Evolutionary conservation across 139 green algal genomes (phyloP), one percentile per base, ranked within the genome.

Genomic region (Tetratostichococcus sp.): DNA sequence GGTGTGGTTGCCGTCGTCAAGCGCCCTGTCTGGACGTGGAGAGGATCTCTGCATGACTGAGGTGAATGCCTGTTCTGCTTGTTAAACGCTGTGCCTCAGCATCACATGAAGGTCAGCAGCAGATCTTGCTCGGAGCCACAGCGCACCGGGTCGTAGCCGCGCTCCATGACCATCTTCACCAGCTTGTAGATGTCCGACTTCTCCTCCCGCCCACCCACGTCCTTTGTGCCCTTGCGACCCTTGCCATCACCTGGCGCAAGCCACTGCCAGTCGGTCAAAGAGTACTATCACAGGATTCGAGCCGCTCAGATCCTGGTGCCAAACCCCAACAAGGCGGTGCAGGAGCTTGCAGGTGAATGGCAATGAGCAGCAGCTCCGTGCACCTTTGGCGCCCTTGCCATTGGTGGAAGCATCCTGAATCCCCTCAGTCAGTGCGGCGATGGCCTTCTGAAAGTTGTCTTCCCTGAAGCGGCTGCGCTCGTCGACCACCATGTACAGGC

Each of bases 111-210:
- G 6, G 11, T 6, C 39, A 50, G 39, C 6, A 11, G 39, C 39
- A 62, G 50, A 26, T 30, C 0, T 33, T 16, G 32, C n/a, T n/a
- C n/a, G n/a, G n/a, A n/a, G n/a, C n/a, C n/a, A n/a, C n/a, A n/a
- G n/a, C n/a, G n/a, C n/a, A 85, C 80, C 6, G 94, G 94, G 80
- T 98, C 92, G 66, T 90, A 97, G 80, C 92, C 87, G 4, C 89
- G 74, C 65, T 91, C 79, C 77, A 96, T 91, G 35, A 97, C 84
- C 92, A 97, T 98, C 32, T 82, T 81, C 59, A 97, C 89, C 35
- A 98, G 85, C 81, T 95, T 96, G 86, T 87, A 92, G 74, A 98
- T 93, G 83, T 98, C 93, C 31, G 50, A 83, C 66, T 89, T 73
- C 33, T 85, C 66, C 35, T 86, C 72, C 71, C 77, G 62, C 14